These are phyloP conservation scores for Apiospora aurea DNA, from an alignment of 2,329 filamentous ascomycete species.

Conservation along the genomic window DNA sequence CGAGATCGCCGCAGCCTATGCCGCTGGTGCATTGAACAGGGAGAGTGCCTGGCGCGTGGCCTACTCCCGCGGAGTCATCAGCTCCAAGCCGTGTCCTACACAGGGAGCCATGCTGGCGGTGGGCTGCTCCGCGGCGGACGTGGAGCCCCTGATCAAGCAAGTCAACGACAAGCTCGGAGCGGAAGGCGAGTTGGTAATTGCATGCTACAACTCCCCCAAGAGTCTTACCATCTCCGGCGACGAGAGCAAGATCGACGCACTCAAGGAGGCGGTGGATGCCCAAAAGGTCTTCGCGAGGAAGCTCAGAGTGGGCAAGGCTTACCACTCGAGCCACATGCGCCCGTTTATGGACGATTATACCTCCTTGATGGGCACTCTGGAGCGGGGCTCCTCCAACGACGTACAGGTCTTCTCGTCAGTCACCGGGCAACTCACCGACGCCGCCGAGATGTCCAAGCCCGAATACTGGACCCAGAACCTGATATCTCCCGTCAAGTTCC, in stretches of 20 bases:
- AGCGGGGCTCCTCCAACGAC: constrained; percentile 26
- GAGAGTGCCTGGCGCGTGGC: constrained; percentile 40
- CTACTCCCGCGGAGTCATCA: constrained; percentile 39
- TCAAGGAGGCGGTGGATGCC: constrained; percentile 38
- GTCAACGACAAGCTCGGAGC: constrained; percentile 31
- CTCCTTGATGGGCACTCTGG: constrained; percentile 36
- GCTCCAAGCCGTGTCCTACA: constrained; percentile 34
- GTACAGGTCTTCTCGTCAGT: constrained; percentile 40
- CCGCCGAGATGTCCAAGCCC: constrained; percentile 33
- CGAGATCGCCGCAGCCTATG: constrained; percentile 49
- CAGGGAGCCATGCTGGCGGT: constrained; percentile 40
- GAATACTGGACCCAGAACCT: constrained; percentile 44
- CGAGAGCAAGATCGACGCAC: constrained; percentile 38
- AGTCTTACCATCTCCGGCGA: constrained; percentile 42
- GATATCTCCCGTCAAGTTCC: constrained; percentile 47
- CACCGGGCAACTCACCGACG: constrained; percentile 35
- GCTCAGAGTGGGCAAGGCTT: constrained; percentile 50
- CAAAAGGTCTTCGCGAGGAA: constrained; percentile 43
- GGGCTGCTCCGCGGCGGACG: constrained; percentile 25
- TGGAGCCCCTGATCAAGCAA: not conserved
- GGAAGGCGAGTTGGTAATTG: constrained; percentile 37
- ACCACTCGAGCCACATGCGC: constrained; percentile 52
- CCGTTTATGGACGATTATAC: constrained; percentile 44
- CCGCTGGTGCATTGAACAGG: constrained; percentile 44
- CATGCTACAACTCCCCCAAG: constrained; percentile 40